These are phyloP conservation scores for Trypanosomatidae sp. DNA, from an alignment of 208 protist genomes.

Conservation along the genomic window DNA sequence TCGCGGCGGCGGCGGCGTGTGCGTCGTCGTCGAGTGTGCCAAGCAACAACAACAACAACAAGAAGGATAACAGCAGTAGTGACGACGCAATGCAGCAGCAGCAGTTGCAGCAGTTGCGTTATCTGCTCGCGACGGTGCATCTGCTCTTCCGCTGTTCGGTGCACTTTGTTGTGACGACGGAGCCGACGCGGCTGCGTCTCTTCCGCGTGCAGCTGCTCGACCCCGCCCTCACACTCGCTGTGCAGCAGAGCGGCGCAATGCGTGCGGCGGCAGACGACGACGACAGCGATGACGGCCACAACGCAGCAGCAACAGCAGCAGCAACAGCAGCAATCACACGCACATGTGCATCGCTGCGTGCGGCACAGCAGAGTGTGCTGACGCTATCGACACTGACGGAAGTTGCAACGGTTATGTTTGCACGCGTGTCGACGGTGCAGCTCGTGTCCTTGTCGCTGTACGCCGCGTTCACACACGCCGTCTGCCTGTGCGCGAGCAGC, in stretches of 20 bases:
- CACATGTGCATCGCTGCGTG: too few species aligned
- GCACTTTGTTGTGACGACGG: constrained; percentile 34
- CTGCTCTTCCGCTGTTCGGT: constrained; percentile 40
- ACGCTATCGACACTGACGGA: constrained; percentile 41
- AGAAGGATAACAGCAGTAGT: too few species aligned
- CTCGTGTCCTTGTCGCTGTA: constrained; percentile 30
- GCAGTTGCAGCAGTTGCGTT: constrained; percentile 21
- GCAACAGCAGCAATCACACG: too few species aligned
- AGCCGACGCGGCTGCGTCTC: constrained; percentile 32
- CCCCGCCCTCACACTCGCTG: constrained; percentile 28
- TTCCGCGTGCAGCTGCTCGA: constrained; percentile 52
- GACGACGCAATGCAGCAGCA: too few species aligned
- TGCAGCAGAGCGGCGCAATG: constrained; percentile 3
- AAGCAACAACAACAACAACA: too few species aligned
- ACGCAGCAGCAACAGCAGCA: too few species aligned
- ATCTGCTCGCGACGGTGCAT: constrained; percentile 37
- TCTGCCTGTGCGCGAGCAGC: too few species aligned
- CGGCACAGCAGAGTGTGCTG: constrained; percentile 10
- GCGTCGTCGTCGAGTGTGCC: too few species aligned
- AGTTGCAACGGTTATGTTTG: constrained; percentile 59
- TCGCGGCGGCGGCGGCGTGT: too few species aligned
- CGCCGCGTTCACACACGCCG: neutral
- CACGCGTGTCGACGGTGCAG: constrained; percentile 44
- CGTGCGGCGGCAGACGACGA: neutral
- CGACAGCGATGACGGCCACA: too few species aligned